phyloP scores from a whole-genome alignment of 257 asterid species.

The Dorcoceras hygrometricum region DNA sequence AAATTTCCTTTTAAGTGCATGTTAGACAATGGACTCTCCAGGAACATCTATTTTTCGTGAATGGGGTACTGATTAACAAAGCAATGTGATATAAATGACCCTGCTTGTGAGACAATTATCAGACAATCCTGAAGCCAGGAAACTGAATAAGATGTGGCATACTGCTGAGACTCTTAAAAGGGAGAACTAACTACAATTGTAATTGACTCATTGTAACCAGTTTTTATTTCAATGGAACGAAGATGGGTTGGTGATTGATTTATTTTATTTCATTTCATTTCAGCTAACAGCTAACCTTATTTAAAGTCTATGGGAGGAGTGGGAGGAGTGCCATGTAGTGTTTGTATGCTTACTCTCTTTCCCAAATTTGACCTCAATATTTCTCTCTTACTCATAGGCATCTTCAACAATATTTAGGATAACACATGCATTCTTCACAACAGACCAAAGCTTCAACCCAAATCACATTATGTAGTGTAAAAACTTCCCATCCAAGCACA shows the following conservation, averaged over 20 bases:
- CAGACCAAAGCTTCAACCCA: neutral
- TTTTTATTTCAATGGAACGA: neutral
- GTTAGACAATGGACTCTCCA: neutral
- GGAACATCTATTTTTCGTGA: conserved; percentile 11
- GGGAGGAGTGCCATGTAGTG: neutral
- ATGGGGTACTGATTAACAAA: neutral
- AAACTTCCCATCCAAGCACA: neutral
- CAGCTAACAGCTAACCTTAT: too few species aligned
- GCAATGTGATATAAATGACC: neutral
- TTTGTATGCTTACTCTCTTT: neutral
- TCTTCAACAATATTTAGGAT: neutral
- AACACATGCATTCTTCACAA: neutral
- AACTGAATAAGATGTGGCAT: neutral
- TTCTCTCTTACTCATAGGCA: too few species aligned
- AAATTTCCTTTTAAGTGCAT: neutral
- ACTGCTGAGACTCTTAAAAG: neutral
- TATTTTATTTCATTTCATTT: too few species aligned
- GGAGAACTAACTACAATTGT: neutral
- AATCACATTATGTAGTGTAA: neutral
- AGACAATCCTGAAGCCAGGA: neutral
- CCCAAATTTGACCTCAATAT: neutral
- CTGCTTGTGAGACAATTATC: neutral
- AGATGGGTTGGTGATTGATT: neutral
- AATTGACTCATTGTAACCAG: too few species aligned
- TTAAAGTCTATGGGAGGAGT: too few species aligned